Evolutionary conservation across 805 yeast species (phyloP), one percentile per base, ranked within the genome.

Genomic region (Sporopachydermia lactativora): DNA sequence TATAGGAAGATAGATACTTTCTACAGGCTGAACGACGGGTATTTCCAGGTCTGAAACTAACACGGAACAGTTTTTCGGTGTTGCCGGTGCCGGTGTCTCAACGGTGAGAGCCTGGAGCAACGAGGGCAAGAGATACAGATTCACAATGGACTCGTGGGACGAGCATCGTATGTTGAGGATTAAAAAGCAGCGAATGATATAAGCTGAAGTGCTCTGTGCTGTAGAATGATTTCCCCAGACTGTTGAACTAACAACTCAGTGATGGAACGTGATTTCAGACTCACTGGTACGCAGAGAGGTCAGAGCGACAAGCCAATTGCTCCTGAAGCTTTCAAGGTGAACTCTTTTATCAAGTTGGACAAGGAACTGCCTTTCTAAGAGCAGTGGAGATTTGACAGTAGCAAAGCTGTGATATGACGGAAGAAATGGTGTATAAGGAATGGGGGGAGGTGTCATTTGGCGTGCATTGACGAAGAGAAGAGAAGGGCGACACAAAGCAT

Each of bases 241-340:
- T 24, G 31, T 24, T n/a, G 8, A 24, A 24, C 31, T 8, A 8
- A 8, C 31, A 24, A 24, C n/a, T 24, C 38, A 55, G 57, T 64
- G 69, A 75, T 82, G 61, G 79, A 78, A 47, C 69, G 95, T 52
- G 95, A 83, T 58, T 66, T 70, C 53, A 67, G 89, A 48, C 64
- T 83, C 52, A 83, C 94, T 6, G 94, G 94, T 17, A 66, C 68
- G 35, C 66, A 62, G 52, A 68, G 94, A 54, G 88, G 77, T 34
- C 89, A 81, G 55, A 57, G 68, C 39, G 75, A 73, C 47, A 70
- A 65, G 36, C 71, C 86, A 4, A 61, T 69, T 35, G 94, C 94
- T 3, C 85, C 86, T 34, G 88, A 79, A 45, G 70, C 67, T 19
- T 83, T 84, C 69, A 81, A 77, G 62, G 75, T 82, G n/a, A 75